A percentile compares a stretch with the other conserved stretches of the same genome.
Conservation (phyloP, 345 rosid species). For the Murraya koenigii region DNA sequence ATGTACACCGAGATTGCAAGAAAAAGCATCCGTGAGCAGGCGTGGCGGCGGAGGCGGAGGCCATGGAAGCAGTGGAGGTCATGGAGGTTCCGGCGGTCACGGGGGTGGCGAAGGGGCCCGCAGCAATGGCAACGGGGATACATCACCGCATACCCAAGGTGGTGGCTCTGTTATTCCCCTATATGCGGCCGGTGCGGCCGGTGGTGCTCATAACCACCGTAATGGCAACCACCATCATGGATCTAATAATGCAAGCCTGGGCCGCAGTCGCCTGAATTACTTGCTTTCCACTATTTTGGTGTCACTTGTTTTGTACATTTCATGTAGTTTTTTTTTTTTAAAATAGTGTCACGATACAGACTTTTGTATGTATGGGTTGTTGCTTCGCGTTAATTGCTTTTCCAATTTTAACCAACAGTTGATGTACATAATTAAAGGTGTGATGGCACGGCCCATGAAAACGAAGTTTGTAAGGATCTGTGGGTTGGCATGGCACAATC, state of each 20-base stretch:
- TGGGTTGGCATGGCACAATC: too few relatives aligned
- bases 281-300: neutral
- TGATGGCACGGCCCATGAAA: too few relatives aligned
- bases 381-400: neutral
- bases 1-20: neutral
- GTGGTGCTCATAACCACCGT: constrained; percentile 3
- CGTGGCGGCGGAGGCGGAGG: constrained; percentile 16
- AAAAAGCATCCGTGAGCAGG: constrained; percentile 9
- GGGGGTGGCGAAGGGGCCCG: neutral
- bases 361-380: neutral
- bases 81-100: neutral
- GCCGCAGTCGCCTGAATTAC: neutral
- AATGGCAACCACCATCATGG: neutral
- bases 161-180: constrained; percentile 17
- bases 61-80: constrained; percentile 9
- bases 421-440: too few relatives aligned
- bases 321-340: neutral
- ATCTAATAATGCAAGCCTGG: neutral
- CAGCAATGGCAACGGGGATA: neutral
- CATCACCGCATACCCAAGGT: neutral
- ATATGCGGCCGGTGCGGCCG: constrained; percentile 22
- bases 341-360: neutral
- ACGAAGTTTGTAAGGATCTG: too few relatives aligned
- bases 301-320: neutral
- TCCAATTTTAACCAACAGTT: too few relatives aligned